Base-by-base conservation (phyloP, 2,329 filamentous ascomycete species). In the Fusarium abutilonis region DNA sequence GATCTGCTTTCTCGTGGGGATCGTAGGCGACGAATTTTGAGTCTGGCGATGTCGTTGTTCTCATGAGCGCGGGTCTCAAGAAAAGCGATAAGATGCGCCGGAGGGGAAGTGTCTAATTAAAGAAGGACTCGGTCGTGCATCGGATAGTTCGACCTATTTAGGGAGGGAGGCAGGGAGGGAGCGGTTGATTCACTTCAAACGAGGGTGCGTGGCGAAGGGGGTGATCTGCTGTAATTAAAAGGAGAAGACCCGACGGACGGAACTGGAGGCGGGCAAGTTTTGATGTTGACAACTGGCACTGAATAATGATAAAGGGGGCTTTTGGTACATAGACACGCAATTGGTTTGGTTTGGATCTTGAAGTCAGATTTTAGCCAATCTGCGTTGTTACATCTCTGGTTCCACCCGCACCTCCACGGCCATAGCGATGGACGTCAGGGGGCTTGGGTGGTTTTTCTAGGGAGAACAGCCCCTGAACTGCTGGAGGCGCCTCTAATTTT, bases 11-110 rank as follows among this genome's bases (percentile, higher is more conserved):
- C 76, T 89, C 86, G 84, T 85, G 77, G 62, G 84, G 85, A 72
- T 89, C 86, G 82, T 80, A 78, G 70, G 78, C 80, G 72, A 79
- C 76, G 72, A 86, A 83, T 77, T 85, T 78, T 34, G 83, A 87
- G 74, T 86, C 84, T 75, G 87, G 75, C 72, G 86, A 87, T 60
- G 87, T 83, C 63, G 84, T 85, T 78, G 85, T 86, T 82, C 86
- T 83, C 86, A 89, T 89, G 69, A 70, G 72, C 72, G 72, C 70
- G 61, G 57, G 63, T 61, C 55, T 56, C 50, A 28, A 51, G 35
- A 63, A 48, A 60, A 54, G 43, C 55, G 59, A 58, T 44, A 56
- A 63, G 56, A 48, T 31, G 51, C 47, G 43, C 52, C 52, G 50
- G 52, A 49, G 56, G 52, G 46, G 34, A 43, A 31, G 5, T 40